Conservation (phyloP, 495 filamentous ascomycete species). For the Penicillium waksmanii region DNA sequence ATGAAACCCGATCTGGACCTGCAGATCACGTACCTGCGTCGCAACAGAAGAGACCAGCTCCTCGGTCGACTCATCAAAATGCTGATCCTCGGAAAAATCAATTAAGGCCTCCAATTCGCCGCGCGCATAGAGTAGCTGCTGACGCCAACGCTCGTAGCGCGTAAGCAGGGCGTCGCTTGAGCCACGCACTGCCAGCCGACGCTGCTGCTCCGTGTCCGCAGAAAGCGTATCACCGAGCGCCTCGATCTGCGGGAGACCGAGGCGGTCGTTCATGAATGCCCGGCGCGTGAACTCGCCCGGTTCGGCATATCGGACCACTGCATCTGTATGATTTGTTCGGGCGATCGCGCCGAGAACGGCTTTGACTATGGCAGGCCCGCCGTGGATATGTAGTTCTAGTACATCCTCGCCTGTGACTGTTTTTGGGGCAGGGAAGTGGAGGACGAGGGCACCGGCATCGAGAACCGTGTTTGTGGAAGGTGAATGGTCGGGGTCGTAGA, state of each 20-base stretch:
- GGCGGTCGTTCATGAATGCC: constrained; percentile 83
- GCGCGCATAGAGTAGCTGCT: constrained; percentile 74
- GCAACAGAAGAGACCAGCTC: constrained; percentile 72
- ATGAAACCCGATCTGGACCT: constrained; percentile 64
- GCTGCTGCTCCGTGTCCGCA: constrained; percentile 93
- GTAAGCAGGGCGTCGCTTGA: constrained; percentile 69
- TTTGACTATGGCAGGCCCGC: constrained; percentile 85
- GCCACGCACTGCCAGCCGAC: constrained; percentile 80
- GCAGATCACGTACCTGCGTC: constrained; percentile 60
- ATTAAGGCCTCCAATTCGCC: constrained; percentile 95
- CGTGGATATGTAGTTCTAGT: constrained; percentile 91
- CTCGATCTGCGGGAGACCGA: constrained; percentile 93
- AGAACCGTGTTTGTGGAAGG: constrained; percentile 56
- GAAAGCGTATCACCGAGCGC: constrained; percentile 82
- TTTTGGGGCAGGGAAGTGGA: constrained; percentile 84
- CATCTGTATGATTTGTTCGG: constrained; percentile 29
- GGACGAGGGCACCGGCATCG: constrained; percentile 78
- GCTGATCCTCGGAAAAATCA: constrained; percentile 95
- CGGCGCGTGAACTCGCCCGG: constrained; percentile 95
- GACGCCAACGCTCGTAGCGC: constrained; percentile 84
- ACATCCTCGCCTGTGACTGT: constrained; percentile 93
- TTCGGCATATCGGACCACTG: constrained; percentile 82
- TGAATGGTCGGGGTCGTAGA: constrained; percentile 64
- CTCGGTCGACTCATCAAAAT: constrained; percentile 86
- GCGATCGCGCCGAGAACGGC: constrained; percentile 81